Evolutionary conservation across 192 early-diverging fungal species (phyloP).

Genomic region (Gryganskiella cystojenkinii): DNA sequence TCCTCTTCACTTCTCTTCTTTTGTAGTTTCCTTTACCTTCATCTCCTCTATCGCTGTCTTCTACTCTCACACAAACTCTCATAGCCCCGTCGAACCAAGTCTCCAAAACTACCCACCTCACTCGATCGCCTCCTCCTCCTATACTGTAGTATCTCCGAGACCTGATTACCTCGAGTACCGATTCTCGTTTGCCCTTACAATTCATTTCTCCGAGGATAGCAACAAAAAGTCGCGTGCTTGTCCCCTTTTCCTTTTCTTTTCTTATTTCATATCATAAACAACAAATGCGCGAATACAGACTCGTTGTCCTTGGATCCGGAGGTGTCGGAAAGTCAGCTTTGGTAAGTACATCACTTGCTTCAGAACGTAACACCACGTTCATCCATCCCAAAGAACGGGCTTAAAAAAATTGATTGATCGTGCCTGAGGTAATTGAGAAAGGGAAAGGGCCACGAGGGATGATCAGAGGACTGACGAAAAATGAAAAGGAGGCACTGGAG

Average conservation of each 20-base stretch:
- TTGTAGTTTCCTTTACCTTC: constrained; percentile 6
- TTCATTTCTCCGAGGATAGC: too few relatives aligned
- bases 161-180: too few relatives aligned
- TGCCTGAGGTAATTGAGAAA: background rate
- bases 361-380: background rate
- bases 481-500: background rate
- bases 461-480: constrained; percentile 1
- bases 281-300: constrained; percentile 92
- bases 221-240: too few relatives aligned
- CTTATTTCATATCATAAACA: constrained; percentile 11
- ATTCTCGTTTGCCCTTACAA: too few relatives aligned
- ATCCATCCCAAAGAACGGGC: background rate
- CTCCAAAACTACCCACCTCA: background rate
- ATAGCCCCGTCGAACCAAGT: too few relatives aligned
- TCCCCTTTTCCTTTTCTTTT: constrained; percentile 12
- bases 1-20: background rate
- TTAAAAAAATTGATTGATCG: background rate
- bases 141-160: constrained; percentile 2
- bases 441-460: background rate
- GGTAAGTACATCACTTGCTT: constrained; percentile 41
- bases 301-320: constrained; percentile 95
- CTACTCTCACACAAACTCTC: background rate
- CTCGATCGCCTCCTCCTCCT: background rate
- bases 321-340: constrained; percentile 91
- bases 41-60: constrained; percentile 13